These are phyloP conservation scores for Metschnikowia koreensis DNA, from an alignment of 805 yeast genomes.

Conservation along the genomic window DNA sequence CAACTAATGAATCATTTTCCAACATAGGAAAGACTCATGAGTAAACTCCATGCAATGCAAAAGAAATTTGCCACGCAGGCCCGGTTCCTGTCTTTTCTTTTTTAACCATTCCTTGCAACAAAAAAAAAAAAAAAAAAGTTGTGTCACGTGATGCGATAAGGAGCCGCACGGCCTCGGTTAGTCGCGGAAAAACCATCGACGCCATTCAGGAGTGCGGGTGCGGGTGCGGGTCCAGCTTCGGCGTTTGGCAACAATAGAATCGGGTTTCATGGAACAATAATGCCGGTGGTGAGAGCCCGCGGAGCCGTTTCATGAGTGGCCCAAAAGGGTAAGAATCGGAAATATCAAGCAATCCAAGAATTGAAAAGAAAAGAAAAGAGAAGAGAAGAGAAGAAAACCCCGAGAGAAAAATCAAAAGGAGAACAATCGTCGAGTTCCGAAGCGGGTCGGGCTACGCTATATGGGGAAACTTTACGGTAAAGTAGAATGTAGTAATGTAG, in stretches of 20 bases:
- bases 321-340: not conserved
- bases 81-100: not conserved
- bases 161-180: not conserved
- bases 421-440: not conserved
- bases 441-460: not conserved
- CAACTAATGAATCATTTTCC: no score
- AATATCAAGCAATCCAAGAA: not conserved
- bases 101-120: not conserved
- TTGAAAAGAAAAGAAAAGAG: no score
- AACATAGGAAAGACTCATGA: no score
- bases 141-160: not conserved
- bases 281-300: not conserved
- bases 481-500: no score
- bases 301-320: no score
- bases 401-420: not conserved
- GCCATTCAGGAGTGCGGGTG: not conserved
- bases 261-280: not conserved
- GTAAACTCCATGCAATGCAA: no score
- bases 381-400: not conserved
- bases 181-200: not conserved
- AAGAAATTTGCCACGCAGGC: not conserved
- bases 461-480: not conserved
- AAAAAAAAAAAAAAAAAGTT: no score
- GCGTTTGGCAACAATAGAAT: not conserved
- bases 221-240: not conserved